A percentile compares a stretch with the other conserved stretches of the same genome.
Evolutionary conservation across 208 protist species (phyloP).

Genomic region (Wallacemonas sp.): DNA sequence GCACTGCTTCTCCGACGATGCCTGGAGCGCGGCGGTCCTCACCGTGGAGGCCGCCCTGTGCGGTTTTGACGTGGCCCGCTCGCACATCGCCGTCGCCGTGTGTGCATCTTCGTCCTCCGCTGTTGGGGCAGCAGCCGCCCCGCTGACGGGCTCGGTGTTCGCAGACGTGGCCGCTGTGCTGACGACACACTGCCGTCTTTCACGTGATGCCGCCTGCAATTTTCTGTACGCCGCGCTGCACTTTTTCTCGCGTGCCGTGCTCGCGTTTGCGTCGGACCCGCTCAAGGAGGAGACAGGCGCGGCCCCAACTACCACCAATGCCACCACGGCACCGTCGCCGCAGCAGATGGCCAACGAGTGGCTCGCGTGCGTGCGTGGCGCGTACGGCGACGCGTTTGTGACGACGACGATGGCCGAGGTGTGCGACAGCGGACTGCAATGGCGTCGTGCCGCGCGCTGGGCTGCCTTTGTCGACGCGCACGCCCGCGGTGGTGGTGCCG

Average conservation of each 20-base stretch:
- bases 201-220: slow-evolving; percentile 49
- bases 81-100: slow-evolving; percentile 27
- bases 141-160: slow-evolving; percentile 44
- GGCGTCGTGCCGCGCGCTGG: slow-evolving; percentile 63
- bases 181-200: slow-evolving; percentile 23
- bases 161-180: slow-evolving; percentile 43
- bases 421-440: slow-evolving; percentile 46
- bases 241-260: slow-evolving; percentile 21
- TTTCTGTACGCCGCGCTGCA: slow-evolving; percentile 82
- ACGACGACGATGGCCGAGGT: slow-evolving; percentile 33
- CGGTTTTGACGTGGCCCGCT: slow-evolving; percentile 38
- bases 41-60: slow-evolving; percentile 62
- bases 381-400: slow-evolving; percentile 37
- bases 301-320: not conserved
- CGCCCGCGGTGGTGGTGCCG: not conserved
- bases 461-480: slow-evolving; percentile 28
- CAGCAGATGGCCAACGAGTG: slow-evolving; percentile 57
- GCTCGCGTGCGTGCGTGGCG: slow-evolving; percentile 35
- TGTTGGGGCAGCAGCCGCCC: too few species aligned
- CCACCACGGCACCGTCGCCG: slow-evolving; percentile 26
- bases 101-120: not conserved
- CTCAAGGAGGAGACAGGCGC: too few species aligned
- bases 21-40: slow-evolving; percentile 78
- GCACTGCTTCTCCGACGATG: slow-evolving; percentile 73
- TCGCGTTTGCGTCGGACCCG: not conserved